Base-by-base conservation (phyloP, 1,284 basidiomycete species). In the Trametes sp. region DNA sequence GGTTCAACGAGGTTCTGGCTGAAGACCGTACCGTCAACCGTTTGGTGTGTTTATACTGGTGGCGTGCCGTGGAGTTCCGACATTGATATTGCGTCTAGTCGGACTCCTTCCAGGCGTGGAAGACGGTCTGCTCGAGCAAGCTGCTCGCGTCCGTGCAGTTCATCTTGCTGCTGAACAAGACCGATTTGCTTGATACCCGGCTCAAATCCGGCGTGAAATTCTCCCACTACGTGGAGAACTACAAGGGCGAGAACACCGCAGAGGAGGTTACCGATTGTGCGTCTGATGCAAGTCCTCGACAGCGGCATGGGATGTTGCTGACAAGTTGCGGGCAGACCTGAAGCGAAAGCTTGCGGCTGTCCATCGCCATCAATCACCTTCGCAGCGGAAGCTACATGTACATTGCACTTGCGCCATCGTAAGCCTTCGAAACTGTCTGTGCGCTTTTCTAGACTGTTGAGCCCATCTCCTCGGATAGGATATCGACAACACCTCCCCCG, bases 151-250 rank as follows among this genome's bases (percentile, higher is more conserved):
- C 77, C 1, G 82, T 85, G 23, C 82, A 84, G 54, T 81, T 89
- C 61, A 82, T 89, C 46, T 72, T 89, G 14, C 81, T 89, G 68
- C 76, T 89, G 13, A 89, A 89, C 76, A 89, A 89, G 69, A 79
- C 80, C 61, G 87, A 89, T 70, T 80, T 89, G 54, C 74, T 89
- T 16, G 79, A 83, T 26, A 72, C 75, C 29, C 87, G 88, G 68
- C 77, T 89, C 19, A 76, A 79, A 62, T 66, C 81, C 2, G 86
- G 86, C 2, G 72, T 85, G 24, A 74, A 77, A 58, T 87, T 88
- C 65, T 75, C 78, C 13, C 76, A 80, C n/a, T 86, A 82, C 65
- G 82, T 88, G 19, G 80, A 81, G n/a, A 82, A 81, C 19, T 87
- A 85, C 69, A 74, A 76, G 54, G 79, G 73, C 19, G 70, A 77